These are phyloP conservation scores for Volvariella surrecta DNA, from an alignment of 1,284 basidiomycete genomes.

Conservation along the genomic window DNA sequence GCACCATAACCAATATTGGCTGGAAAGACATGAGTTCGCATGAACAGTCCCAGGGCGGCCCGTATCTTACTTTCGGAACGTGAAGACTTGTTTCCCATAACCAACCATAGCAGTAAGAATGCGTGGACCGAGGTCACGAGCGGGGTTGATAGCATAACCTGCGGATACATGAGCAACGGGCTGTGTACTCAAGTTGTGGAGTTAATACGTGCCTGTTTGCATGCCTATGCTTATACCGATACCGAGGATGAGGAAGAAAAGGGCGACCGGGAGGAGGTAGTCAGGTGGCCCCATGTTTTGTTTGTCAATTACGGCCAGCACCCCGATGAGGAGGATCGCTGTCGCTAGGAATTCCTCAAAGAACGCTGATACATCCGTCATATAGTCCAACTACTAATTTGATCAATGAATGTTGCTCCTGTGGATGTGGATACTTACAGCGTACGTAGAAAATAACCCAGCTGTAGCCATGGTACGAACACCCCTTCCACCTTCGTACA, in stretches of 20 bases:
- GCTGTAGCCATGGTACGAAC: constrained; percentile 33
- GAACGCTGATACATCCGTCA: constrained; percentile 20
- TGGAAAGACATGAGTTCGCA: constrained; percentile 9
- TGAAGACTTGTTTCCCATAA: constrained; percentile 28
- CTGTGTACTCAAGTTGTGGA: neutral
- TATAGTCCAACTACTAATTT: constrained; percentile 14
- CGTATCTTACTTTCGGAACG: constrained; percentile 16
- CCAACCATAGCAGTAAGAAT: constrained; percentile 38
- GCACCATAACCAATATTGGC: constrained; percentile 44
- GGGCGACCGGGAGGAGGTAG: constrained; percentile 34
- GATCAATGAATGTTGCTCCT: neutral
- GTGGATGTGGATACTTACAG: constrained; percentile 19
- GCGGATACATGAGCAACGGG: too few species aligned
- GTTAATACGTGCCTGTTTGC: constrained; percentile 27
- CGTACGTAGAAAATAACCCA: constrained; percentile 31
- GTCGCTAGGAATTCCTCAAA: constrained; percentile 29
- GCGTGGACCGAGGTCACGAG: constrained; percentile 43
- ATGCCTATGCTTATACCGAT: constrained; percentile 39
- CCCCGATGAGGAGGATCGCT: constrained; percentile 23
- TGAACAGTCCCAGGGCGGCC: neutral
- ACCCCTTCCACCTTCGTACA: constrained; percentile 30
- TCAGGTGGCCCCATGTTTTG: constrained; percentile 29
- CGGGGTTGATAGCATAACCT: constrained; percentile 38
- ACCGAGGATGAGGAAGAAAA: constrained; percentile 41
- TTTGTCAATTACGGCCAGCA: constrained; percentile 24